Evolutionary conservation across 352 stramenopile genomes (phyloP).

Genomic region (Pythium chondricola): DNA sequence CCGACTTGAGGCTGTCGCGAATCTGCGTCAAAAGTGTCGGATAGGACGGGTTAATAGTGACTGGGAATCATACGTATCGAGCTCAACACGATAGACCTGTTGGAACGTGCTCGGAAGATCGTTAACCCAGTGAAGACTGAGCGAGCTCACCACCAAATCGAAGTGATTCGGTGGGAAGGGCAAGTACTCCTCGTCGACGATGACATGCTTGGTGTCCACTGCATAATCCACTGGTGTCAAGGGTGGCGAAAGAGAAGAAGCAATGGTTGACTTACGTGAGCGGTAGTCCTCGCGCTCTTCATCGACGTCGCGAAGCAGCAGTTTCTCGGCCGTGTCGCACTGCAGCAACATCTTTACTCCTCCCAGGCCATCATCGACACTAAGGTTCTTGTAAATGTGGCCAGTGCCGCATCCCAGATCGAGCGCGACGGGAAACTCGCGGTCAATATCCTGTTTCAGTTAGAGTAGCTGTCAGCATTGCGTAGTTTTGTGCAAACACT

Average conservation of each 20-base stretch:
- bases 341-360: constrained; percentile 76
- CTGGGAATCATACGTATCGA: no score
- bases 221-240: not conserved
- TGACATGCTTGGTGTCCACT: constrained; percentile 72
- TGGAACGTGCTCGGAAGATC: constrained; percentile 88
- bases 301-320: constrained; percentile 58
- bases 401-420: constrained; percentile 76
- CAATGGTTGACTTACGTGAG: constrained; percentile 6
- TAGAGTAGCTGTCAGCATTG: not conserved
- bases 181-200: constrained; percentile 91
- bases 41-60: no score
- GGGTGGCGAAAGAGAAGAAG: not conserved
- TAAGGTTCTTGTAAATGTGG: constrained; percentile 81
- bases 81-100: constrained; percentile 30
- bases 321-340: constrained; percentile 67
- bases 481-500: not conserved
- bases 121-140: constrained; percentile 97
- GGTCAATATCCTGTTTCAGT: constrained; percentile 61
- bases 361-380: constrained; percentile 57
- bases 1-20: constrained; percentile 90
- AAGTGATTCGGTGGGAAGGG: constrained; percentile 94
- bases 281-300: constrained; percentile 20
- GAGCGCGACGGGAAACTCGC: constrained; percentile 70
- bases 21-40: constrained; percentile 26
- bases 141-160: constrained; percentile 94